phyloP scores from a whole-genome alignment of 176 grass and related monocot species.

The Aegilops sharonensis region DNA sequence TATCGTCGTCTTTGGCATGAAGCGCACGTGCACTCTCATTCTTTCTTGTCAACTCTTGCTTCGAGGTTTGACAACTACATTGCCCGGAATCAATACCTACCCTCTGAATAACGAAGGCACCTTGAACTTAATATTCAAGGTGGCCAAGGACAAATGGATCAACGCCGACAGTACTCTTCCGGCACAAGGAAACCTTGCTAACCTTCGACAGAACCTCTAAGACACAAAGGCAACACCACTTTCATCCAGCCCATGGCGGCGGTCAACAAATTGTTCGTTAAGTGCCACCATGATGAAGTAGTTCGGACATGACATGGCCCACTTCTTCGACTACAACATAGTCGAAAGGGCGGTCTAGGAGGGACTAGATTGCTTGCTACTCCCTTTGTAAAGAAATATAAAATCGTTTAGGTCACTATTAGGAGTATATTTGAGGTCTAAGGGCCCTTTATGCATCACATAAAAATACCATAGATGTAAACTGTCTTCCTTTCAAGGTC shows the following conservation, averaged over 20 bases:
- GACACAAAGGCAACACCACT: too few relatives aligned
- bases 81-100: background rate
- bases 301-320: background rate
- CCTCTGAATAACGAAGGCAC: background rate
- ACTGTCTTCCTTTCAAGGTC: background rate
- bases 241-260: too few relatives aligned
- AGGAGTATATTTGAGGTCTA: too few relatives aligned
- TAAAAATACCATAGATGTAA: background rate
- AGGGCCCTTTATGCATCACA: background rate
- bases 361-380: background rate
- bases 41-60: background rate
- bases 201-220: background rate
- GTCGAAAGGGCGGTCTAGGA: background rate
- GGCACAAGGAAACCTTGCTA: background rate
- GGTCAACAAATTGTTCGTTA: too few relatives aligned
- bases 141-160: background rate
- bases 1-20: background rate
- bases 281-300: background rate
- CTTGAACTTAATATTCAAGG: background rate
- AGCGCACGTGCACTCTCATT: background rate
- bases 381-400: too few relatives aligned
- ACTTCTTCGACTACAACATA: background rate
- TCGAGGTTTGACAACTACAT: background rate
- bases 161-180: background rate
- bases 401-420: too few relatives aligned